Conservation (phyloP, 805 yeast species). For the Cyberlindnera misumaiensis region DNA sequence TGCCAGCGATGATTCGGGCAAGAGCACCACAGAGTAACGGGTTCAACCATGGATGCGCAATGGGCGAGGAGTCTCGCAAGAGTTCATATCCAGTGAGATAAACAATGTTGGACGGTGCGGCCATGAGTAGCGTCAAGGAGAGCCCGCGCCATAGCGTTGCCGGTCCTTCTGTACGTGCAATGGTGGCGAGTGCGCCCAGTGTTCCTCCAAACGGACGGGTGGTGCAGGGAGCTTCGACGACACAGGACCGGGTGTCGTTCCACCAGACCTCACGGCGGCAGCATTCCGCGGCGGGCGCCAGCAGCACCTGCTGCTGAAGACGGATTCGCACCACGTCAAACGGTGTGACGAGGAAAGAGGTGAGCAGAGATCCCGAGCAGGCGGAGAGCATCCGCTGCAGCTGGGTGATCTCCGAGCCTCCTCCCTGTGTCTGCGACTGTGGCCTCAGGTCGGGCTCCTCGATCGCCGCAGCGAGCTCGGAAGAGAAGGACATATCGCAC, state of each 20-base stretch:
- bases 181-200: conserved; percentile 61
- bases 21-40: conserved; percentile 82
- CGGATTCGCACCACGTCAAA: conserved; percentile 75
- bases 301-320: conserved; percentile 67
- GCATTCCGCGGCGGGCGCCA: conserved; percentile 38
- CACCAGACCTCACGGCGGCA: conserved; percentile 32
- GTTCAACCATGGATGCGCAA: conserved; percentile 40
- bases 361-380: conserved; percentile 64
- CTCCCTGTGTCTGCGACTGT: conserved; percentile 2
- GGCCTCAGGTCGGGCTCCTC: conserved; percentile 14
- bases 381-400: conserved; percentile 72
- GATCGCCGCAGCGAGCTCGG: conserved; percentile 18
- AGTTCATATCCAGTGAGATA: conserved; percentile 93
- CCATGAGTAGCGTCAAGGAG: conserved; percentile 75
- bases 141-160: conserved; percentile 85
- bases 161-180: conserved; percentile 67
- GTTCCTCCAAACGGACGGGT: conserved; percentile 49
- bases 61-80: conserved; percentile 67
- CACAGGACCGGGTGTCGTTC: conserved; percentile 19
- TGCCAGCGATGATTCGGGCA: conserved; percentile 79
- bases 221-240: conserved; percentile 17
- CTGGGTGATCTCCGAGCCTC: conserved; percentile 35
- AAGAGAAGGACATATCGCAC: conserved; percentile 12
- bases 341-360: conserved; percentile 72
- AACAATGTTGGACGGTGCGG: conserved; percentile 87